phyloP scores from a whole-genome alignment of 1,284 basidiomycete species.

The Phellopilus nigrolimitatus region DNA sequence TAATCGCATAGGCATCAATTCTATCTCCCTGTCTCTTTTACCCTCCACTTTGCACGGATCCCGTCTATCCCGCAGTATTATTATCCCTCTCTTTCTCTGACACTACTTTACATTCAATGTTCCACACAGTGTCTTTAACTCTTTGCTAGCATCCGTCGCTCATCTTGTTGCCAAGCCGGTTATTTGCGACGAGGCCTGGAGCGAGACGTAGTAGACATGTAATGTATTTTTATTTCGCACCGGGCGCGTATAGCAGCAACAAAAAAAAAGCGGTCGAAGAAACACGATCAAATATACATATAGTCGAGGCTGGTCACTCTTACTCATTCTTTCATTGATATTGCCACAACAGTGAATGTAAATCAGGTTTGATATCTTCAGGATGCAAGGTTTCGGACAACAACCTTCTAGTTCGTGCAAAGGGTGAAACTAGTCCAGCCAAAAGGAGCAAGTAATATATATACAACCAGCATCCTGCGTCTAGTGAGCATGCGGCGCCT shows the following conservation, averaged over 20 bases:
- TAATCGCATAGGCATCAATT: conserved; percentile 12
- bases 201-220: conserved; percentile 18
- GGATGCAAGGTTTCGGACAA: no score
- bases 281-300: no score
- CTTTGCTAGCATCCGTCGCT: conserved; percentile 19
- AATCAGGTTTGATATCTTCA: no score
- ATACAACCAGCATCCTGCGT: not conserved
- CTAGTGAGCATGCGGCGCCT: conserved; percentile 46
- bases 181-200: conserved; percentile 1
- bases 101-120: conserved; percentile 21
- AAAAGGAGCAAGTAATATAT: not conserved
- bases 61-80: conserved; percentile 17
- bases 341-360: no score
- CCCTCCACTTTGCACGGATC: conserved; percentile 18
- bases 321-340: no score
- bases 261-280: no score
- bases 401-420: not conserved
- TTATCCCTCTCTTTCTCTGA: conserved; percentile 11
- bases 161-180: conserved; percentile 11
- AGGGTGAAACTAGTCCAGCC: not conserved
- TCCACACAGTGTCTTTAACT: conserved; percentile 17
- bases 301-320: no score
- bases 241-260: not conserved
- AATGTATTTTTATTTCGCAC: conserved; percentile 19
- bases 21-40: conserved; percentile 19